Evolutionary conservation across 2,329 filamentous ascomycete species (phyloP), one percentile per base, ranked within the genome.

Genomic region (Pseudogymnoascus sp.): DNA sequence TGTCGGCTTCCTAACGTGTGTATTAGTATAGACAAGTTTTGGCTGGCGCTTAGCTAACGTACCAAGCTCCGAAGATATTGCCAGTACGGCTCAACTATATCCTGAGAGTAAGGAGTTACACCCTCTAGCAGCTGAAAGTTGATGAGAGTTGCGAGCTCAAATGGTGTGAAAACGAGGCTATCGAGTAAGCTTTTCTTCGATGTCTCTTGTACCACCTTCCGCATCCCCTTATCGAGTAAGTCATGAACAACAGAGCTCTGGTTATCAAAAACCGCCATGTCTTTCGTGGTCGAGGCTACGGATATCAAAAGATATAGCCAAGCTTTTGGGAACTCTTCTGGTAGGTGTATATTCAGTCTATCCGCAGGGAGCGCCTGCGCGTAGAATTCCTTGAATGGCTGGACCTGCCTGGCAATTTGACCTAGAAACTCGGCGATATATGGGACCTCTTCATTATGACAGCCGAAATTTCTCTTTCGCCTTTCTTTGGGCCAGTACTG

Each of bases 281-380:
- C 66, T 40, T 65, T 62, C 15, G 29, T 15, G 17, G 29, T 29
- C 15, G 63, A 65, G 21, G 61, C 63, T 3, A 69, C 40, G 23
- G 63, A 61, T 65, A 70, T 63, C 9, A 69, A 53, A 23, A 69
- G 35, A 61, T 69, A 66, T 2, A 70, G 59, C 68, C 68, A 70
- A 7, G 68, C 68, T 40, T 56, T 67, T 9, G 64, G 42, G 10
- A 70, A 56, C 29, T 67, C 65, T 3, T 67, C 66, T 7, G 68
- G 64, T 15, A 69, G 53, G 7, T 37, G 17, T 17, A 69, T 65
- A 6, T 62, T 44, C 5, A 63, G n/a, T 15, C 64, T 60, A 7
- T 65, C 64, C 19, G 62, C 38, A 9, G 60, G 6, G 17, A 60
- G 37, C 26, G 42, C 59, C 26, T 65, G 62, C 10, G 63, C 63